These are phyloP conservation scores for Kwoniella botswanensis DNA, from an alignment of 768 basidiomycete species.

Conservation along the genomic window DNA sequence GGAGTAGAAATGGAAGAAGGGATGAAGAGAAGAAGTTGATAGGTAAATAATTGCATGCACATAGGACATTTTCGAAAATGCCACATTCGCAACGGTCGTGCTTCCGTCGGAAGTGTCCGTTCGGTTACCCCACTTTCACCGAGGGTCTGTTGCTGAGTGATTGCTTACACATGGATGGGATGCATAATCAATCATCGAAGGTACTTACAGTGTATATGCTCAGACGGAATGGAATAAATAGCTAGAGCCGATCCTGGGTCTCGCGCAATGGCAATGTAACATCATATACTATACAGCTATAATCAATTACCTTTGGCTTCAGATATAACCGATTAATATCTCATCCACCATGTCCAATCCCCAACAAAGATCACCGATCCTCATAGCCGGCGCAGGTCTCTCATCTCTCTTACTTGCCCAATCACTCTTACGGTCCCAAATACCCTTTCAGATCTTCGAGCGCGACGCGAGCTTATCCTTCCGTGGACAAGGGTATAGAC, in stretches of 20 bases:
- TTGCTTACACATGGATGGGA: background rate
- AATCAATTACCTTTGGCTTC: too few species aligned
- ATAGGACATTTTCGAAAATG: background rate
- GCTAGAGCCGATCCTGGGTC: too few species aligned
- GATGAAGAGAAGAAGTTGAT: background rate
- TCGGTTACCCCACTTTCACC: background rate
- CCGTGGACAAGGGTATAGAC: slow-evolving; percentile 37
- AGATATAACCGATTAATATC: too few species aligned
- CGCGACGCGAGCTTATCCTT: slow-evolving; percentile 26
- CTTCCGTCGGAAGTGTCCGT: background rate
- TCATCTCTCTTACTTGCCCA: slow-evolving; percentile 35
- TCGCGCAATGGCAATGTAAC: too few species aligned
- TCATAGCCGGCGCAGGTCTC: slow-evolving; percentile 38
- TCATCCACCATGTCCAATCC: background rate
- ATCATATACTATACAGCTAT: too few species aligned
- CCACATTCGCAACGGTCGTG: background rate
- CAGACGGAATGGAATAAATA: too few species aligned
- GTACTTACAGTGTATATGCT: background rate
- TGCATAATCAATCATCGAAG: background rate
- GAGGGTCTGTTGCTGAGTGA: background rate
- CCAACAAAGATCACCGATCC: slow-evolving; percentile 20
- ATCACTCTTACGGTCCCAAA: slow-evolving; percentile 25
- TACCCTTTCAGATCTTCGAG: slow-evolving; percentile 39
- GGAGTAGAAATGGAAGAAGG: background rate
- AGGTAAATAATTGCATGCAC: too few species aligned